Conservation (phyloP, 768 basidiomycete genomes). For the Termitomyces sp. region DNA sequence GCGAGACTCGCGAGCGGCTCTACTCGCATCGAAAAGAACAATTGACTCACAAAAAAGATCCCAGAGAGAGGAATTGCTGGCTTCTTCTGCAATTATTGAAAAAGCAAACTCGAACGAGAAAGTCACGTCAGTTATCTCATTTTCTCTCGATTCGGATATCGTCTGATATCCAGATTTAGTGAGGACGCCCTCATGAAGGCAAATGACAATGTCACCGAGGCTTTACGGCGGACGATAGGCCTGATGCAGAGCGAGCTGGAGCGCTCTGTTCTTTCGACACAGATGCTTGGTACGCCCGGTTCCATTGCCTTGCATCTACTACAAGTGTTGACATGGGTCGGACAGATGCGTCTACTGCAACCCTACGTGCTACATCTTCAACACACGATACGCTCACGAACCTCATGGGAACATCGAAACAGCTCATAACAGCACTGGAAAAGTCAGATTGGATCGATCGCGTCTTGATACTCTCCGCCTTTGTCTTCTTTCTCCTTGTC, state of each 20-base stretch:
- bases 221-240: constrained; percentile 78
- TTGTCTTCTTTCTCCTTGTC: constrained; percentile 81
- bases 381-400: constrained; percentile 75
- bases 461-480: constrained; percentile 74
- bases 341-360: constrained; percentile 75
- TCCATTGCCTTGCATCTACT: background rate
- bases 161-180: constrained; percentile 29
- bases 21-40: constrained; percentile 69
- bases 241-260: constrained; percentile 94
- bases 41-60: constrained; percentile 63
- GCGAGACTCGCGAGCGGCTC: constrained; percentile 62
- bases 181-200: constrained; percentile 88
- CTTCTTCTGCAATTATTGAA: constrained; percentile 47
- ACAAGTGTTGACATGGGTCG: background rate
- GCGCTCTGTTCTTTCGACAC: constrained; percentile 78
- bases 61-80: constrained; percentile 68
- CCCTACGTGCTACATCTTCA: constrained; percentile 69
- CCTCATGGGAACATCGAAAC: constrained; percentile 76
- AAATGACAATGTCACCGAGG: constrained; percentile 86
- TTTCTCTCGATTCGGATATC: background rate
- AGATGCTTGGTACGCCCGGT: constrained; percentile 69
- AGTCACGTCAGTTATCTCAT: constrained; percentile 46
- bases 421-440: constrained; percentile 85
- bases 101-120: constrained; percentile 56
- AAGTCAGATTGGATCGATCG: constrained; percentile 92